Evolutionary conservation across 345 rosid species (phyloP), one percentile per base, ranked within the genome.

Genomic region (Heritiera littoralis): DNA sequence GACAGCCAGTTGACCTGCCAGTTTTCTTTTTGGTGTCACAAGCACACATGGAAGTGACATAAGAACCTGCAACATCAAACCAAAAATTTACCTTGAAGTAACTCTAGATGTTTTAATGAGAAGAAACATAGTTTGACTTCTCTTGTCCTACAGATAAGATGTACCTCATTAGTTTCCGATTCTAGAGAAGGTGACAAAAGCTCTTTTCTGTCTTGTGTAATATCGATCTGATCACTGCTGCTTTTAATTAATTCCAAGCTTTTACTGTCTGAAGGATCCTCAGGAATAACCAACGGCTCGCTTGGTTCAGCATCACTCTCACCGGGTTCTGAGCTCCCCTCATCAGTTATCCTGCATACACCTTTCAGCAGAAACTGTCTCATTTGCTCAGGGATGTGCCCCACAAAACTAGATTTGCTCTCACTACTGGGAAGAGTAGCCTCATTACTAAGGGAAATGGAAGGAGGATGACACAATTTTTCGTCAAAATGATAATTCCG

Each of bases 381-480:
- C 99, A 95, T 95, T 89, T 93, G 97, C 83, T 90, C 98, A 78
- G 99, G 99, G 83, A 93, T 86, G 82, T 95, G 98, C 78, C 93
- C 95, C 84, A 87, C 96, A 82, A 86, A 85, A 81, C 88, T 84
- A 80, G 85, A 82, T 86, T 89, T 91, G 81, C 79, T 85, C 83
- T 92, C 97, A 79, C 60, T 85, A 71, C 72, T 79, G 56, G 38
- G 38, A 35, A 35, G 38, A 35, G 80, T 54, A 76, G 85, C 75
- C 85, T 90, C 98, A 35, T 82, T 82, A 78, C 77, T 76, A 79
- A 88, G 78, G 78, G 85, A 69, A 80, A 83, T 79, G 66, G 90
- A 87, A 63, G 94, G 89, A 79, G 93, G 91, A 83, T 86, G 84
- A 83, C 98, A 90, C 73, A 93, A 85, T 86, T 84, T 89, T 69